A percentile compares a stretch with the other conserved stretches of the same genome.
Evolutionary conservation across 805 yeast genomes (phyloP).

Genomic region (Yarrowia phangngaensis): DNA sequence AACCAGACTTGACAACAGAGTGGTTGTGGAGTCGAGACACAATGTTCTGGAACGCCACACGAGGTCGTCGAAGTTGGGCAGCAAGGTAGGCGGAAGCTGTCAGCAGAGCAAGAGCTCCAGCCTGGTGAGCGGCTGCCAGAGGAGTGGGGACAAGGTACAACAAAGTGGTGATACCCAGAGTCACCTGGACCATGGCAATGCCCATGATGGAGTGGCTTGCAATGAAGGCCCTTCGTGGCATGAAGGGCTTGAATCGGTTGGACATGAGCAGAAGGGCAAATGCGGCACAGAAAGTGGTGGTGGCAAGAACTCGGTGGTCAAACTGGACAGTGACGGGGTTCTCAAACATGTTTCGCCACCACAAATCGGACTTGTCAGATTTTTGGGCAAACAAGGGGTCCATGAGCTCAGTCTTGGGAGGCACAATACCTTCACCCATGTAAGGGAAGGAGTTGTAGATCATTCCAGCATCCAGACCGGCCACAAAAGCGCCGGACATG

Average conservation of each 20-base stretch:
- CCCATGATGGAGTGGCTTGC: slow-evolving; percentile 73
- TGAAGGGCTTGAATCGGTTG: slow-evolving; percentile 48
- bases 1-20: slow-evolving; percentile 15
- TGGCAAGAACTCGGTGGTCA: slow-evolving; percentile 81
- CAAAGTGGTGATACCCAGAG: slow-evolving; percentile 81
- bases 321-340: slow-evolving; percentile 95
- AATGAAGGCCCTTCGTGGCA: slow-evolving; percentile 56
- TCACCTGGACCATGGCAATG: slow-evolving; percentile 73
- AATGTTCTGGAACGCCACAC: slow-evolving; percentile 35
- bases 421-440: slow-evolving; percentile 77
- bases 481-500: slow-evolving; percentile 97
- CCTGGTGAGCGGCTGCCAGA: slow-evolving; percentile 93
- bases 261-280: slow-evolving; percentile 70
- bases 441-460: slow-evolving; percentile 94
- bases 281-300: slow-evolving; percentile 68
- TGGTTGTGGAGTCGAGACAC: slow-evolving; percentile 24
- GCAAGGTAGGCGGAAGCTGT: slow-evolving; percentile 70
- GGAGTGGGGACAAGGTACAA: slow-evolving; percentile 87
- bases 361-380: slow-evolving; percentile 63
- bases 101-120: slow-evolving; percentile 86
- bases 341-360: slow-evolving; percentile 91
- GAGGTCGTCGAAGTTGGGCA: slow-evolving; percentile 57
- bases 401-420: slow-evolving; percentile 73
- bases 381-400: slow-evolving; percentile 67
- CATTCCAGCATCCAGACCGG: slow-evolving; percentile 96